Percentiles rank a stretch among this genome's conserved stretches.
These are phyloP conservation scores for Wallacemonas collosoma DNA, from an alignment of 208 protist species.

Conservation along the genomic window DNA sequence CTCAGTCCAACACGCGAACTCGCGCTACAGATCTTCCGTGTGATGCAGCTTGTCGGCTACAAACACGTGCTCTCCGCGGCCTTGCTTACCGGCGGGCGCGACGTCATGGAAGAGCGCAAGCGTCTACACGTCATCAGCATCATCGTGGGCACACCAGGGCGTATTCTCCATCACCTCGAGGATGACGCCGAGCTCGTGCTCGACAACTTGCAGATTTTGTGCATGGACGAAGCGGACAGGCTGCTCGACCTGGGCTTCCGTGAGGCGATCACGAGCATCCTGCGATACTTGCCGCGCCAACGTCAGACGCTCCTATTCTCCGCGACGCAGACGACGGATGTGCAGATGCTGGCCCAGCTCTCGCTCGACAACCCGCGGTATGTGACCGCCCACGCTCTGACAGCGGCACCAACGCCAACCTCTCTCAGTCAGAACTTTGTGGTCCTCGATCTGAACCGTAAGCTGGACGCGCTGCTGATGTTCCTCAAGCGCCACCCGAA, in stretches of 20 bases:
- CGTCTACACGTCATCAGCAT: conserved; percentile 96
- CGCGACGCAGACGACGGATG: conserved; percentile 97
- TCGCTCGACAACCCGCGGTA: conserved; percentile 95
- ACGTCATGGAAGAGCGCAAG: conserved; percentile 93
- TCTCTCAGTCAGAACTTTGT: conserved; percentile 95
- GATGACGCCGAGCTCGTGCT: conserved; percentile 92
- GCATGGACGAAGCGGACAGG: conserved; percentile 99
- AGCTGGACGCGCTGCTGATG: conserved; percentile 97
- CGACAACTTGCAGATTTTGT: conserved; percentile 95
- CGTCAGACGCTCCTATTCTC: conserved; percentile 99
- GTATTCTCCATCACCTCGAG: conserved; percentile 99
- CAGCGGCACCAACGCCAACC: conserved; percentile 78
- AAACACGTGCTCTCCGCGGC: conserved; percentile 95
- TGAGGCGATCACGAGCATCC: conserved; percentile 93
- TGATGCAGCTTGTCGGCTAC: conserved; percentile 94
- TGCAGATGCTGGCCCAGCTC: conserved; percentile 94
- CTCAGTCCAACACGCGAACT: conserved; percentile 99
- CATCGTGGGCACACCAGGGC: conserved; percentile 98
- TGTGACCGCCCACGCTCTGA: conserved; percentile 92
- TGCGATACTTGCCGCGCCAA: conserved; percentile 84
- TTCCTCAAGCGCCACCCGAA: conserved; percentile 97
- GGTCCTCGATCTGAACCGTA: conserved; percentile 90
- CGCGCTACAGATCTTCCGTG: conserved; percentile 99
- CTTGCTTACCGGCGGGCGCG: conserved; percentile 98
- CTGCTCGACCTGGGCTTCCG: conserved; percentile 98